Base-by-base conservation (phyloP, 1,139 yeast genomes). In the Yamadazyma atlantica region DNA sequence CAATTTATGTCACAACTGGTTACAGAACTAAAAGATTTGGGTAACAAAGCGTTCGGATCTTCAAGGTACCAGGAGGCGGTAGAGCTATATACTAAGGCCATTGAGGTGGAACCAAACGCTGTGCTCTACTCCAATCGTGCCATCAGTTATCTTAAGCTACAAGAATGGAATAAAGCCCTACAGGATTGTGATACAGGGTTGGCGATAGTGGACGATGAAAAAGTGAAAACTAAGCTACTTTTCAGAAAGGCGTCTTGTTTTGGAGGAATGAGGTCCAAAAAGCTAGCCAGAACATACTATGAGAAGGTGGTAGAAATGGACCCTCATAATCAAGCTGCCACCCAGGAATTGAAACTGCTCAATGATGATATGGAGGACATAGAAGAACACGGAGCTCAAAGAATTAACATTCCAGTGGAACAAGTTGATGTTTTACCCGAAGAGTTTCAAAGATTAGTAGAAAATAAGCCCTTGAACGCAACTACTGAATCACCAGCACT, bases 111-210 rank as follows among this genome's bases (percentile, higher is more conserved):
- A 43, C 73, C 80, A 4, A 80, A 82, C 50, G 73, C 95, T 0
- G 73, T 84, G 4, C 66, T 87, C 4, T 84, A 76, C 56, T 81
- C 96, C 11, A 90, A 90, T 58, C 66, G 90, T 38, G 94, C 97
- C 2, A 82, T 86, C 56, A 77, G 89, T 21, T 73, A 79, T 48
- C 58, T 85, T 37, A 79, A 82, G 48, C 61, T 83, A 4, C 59
- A 69, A 6, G 72, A 74, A 32, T 78, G 73, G 65, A 61, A 65
- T 3, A 71, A 77, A 29, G 95, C 92, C 1, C 54, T 82, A 10
- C 60, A 62, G 13, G 88, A 84, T 52, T 78, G 90, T 46, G 68
- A 75, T 16, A 52, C 55, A 6, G 92, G 95, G 0, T 58, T 88
- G 24, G 54, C 51, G 10, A 49, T 70, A 2, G 66, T 61, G 21